A percentile compares a stretch with the other conserved stretches of the same genome.
These are phyloP conservation scores for Medicago arabica DNA, from an alignment of 306 rosid species.

Conservation along the genomic window DNA sequence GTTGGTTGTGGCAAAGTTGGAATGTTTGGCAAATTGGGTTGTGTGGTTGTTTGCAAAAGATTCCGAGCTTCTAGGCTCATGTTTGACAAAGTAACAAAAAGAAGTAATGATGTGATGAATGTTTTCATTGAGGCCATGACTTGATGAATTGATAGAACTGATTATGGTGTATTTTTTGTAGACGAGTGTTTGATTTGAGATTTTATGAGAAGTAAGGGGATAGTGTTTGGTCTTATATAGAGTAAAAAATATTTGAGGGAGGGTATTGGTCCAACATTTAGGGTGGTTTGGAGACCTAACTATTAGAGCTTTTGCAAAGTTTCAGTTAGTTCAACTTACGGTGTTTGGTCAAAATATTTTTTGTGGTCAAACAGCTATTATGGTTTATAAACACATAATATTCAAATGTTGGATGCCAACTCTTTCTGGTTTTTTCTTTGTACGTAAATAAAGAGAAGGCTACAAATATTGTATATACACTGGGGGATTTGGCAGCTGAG, in stretches of 20 bases:
- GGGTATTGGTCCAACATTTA: background rate
- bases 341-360: background rate
- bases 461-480: background rate
- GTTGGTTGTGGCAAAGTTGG: constrained; percentile 15
- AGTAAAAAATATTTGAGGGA: background rate
- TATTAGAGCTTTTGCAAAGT: background rate
- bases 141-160: background rate
- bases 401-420: constrained; percentile 31
- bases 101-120: constrained; percentile 29
- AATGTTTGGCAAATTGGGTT: constrained; percentile 9
- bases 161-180: background rate
- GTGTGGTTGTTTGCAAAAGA: constrained; percentile 44
- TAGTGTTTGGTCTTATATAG: constrained; percentile 27
- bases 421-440: background rate
- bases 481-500: background rate
- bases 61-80: constrained; percentile 42
- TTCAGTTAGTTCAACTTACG: constrained; percentile 22
- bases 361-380: background rate
- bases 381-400: background rate
- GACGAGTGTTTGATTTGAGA: constrained; percentile 12
- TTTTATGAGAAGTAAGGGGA: background rate
- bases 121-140: constrained; percentile 32
- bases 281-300: background rate
- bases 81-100: constrained; percentile 34
- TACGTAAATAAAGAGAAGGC: background rate